phyloP scores from a whole-genome alignment of 2,329 filamentous ascomycete genomes.

The Simplicillium aogashimaense region DNA sequence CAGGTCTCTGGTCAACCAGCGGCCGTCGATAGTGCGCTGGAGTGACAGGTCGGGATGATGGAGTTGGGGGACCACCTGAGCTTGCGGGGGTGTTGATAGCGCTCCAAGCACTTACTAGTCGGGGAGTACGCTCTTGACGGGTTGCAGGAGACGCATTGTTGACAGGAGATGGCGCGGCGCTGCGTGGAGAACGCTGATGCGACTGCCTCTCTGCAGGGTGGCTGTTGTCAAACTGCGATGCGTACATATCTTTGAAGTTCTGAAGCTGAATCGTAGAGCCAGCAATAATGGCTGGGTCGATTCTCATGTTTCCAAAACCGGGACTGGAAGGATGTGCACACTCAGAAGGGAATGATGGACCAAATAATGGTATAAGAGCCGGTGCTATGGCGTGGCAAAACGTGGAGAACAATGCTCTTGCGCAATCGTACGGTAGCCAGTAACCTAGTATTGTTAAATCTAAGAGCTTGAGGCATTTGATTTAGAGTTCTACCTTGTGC shows the following conservation, averaged over 20 bases:
- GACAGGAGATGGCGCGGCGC: not conserved
- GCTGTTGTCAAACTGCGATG: not conserved
- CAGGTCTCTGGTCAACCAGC: not conserved
- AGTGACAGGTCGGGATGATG: not conserved
- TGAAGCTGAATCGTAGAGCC: slow-evolving; percentile 28
- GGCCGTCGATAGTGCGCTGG: not conserved
- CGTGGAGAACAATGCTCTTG: slow-evolving; percentile 75
- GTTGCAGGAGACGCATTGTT: not conserved
- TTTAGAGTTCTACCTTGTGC: slow-evolving; percentile 68
- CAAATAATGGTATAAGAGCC: slow-evolving; percentile 85
- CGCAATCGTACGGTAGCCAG: slow-evolving; percentile 89
- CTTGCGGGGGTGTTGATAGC: not conserved
- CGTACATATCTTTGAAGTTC: not conserved
- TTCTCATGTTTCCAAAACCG: slow-evolving; percentile 58
- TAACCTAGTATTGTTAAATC: slow-evolving; percentile 53
- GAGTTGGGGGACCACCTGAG: not conserved
- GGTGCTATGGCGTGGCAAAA: slow-evolving; percentile 82
- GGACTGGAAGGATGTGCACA: slow-evolving; percentile 58
- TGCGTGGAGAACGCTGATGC: not conserved
- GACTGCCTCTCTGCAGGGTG: not conserved
- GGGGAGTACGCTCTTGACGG: not conserved
- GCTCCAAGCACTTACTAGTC: not conserved
- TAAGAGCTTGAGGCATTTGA: not conserved
- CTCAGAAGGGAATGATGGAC: slow-evolving; percentile 62
- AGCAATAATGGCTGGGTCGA: slow-evolving; percentile 45